Evolutionary conservation across 768 basidiomycete species (phyloP), one percentile per base, ranked within the genome.

Genomic region (Lactarius pseudohatsudake): DNA sequence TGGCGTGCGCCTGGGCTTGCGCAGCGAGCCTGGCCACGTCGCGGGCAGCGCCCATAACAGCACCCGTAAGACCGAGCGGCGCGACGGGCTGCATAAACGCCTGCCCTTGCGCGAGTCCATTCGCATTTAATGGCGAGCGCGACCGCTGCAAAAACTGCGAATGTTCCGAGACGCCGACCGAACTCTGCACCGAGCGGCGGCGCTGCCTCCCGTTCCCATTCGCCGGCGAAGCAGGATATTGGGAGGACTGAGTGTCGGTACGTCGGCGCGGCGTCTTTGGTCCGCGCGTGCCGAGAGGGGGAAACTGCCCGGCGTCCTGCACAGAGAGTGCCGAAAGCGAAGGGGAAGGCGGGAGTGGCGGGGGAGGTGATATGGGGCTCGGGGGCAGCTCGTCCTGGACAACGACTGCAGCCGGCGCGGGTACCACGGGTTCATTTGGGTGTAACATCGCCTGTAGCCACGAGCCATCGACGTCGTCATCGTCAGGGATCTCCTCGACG

Each of bases 371-470:
- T 32, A 16, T 0, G 15, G 28, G 55, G 16, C 26, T 32, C 32
- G 6, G 28, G 15, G 55, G 7, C 13, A 0, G 28, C 9, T 56
- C 15, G 10, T 13, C 54, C 57, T 59, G 54, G 54, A 43, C 28
- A 16, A 45, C 40, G 9, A 40, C 26, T 30, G 38, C 43, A 57
- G 18, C 30, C 7, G 43, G 8, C 10, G 28, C 26, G 1, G 67
- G 67, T 11, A 68, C 41, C 15, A 68, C 43, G 8, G 64, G 67
- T 10, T 65, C 36, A 22, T 60, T 34, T n/a, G 68, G 64, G 22
- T 69, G 55, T 9, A 18, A 38, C 1, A 69, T 57, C 5, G 68
- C 47, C 22, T 62, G 65, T n/a, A 69, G 47, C 68, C 68, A 69
- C 3, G 61, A 34, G 38, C 34, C 57, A 38, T 57, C 56, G 5